A percentile compares a stretch with the other conserved stretches of the same genome.
phyloP scores from a whole-genome alignment of 208 protist genomes.

The Leishmania braziliensis region DNA sequence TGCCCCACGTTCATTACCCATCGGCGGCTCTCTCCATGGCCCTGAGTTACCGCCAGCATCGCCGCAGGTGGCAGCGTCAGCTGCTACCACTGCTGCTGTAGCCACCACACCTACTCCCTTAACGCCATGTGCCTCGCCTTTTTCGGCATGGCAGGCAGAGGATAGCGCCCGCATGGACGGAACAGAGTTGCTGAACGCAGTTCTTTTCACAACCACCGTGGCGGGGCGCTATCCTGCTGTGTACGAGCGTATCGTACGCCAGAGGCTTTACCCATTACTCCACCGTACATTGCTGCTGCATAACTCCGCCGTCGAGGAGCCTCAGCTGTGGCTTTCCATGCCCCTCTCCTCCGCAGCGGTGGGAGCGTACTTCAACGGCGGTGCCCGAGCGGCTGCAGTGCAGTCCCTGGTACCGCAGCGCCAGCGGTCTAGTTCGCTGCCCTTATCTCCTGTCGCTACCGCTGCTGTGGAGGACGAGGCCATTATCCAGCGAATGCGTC shows the following conservation, averaged over 20 bases:
- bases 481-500: slow-evolving; percentile 11
- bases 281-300: slow-evolving; percentile 35
- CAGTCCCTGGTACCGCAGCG: background rate
- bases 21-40: background rate
- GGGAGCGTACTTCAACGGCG: background rate
- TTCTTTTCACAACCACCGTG: slow-evolving; percentile 53
- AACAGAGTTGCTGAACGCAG: slow-evolving; percentile 48
- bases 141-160: slow-evolving; percentile 8
- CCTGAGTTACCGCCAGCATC: background rate
- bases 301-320: slow-evolving; percentile 26
- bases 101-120: background rate
- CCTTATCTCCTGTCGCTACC: background rate
- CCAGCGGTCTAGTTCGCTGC: background rate
- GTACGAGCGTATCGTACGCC: slow-evolving; percentile 45
- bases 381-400: background rate
- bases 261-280: slow-evolving; percentile 57
- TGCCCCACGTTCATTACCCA: background rate
- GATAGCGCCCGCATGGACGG: slow-evolving; percentile 27
- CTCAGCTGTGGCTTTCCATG: slow-evolving; percentile 18
- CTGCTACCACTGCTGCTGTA: background rate
- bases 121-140: background rate
- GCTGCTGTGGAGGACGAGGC: background rate
- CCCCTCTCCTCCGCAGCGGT: slow-evolving; percentile 22
- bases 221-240: slow-evolving; percentile 35
- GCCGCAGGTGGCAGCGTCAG: background rate